phyloP scores from a whole-genome alignment of 2,329 filamentous ascomycete genomes.

The Trichocomaceae sp. region DNA sequence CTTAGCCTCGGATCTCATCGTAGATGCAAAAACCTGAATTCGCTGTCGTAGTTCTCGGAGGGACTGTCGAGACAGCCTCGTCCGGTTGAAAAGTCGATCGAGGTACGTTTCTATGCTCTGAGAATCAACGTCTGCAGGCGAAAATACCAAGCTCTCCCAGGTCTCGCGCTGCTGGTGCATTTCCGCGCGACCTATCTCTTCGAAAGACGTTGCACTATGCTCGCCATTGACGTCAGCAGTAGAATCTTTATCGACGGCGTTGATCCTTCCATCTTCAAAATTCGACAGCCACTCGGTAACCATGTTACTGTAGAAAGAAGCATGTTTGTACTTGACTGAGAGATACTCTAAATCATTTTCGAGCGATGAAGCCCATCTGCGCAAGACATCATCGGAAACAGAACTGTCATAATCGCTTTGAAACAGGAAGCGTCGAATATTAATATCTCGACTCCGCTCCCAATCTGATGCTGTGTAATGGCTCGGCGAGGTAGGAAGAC shows the following conservation, averaged over 20 bases:
- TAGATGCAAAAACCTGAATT: conserved; percentile 34
- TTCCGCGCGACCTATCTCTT: conserved; percentile 47
- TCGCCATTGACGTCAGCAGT: conserved; percentile 8
- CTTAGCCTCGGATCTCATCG: conserved; percentile 23
- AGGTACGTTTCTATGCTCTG: conserved; percentile 47
- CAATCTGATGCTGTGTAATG: conserved; percentile 10
- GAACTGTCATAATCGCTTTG: conserved; percentile 51
- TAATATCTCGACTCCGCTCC: conserved; percentile 29
- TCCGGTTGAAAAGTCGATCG: conserved; percentile 44
- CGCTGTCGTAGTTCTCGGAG: conserved; percentile 38
- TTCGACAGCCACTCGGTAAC: conserved; percentile 50
- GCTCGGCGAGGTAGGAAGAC: conserved; percentile 19
- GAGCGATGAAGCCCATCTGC: conserved; percentile 44
- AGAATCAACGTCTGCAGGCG: conserved; percentile 41
- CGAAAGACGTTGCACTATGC: conserved; percentile 28
- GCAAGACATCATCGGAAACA: conserved; percentile 42
- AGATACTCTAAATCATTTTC: conserved; percentile 44
- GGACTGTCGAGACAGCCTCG: conserved; percentile 34
- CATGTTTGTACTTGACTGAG: conserved; percentile 51
- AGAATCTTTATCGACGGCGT: not conserved
- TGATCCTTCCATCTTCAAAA: conserved; percentile 18
- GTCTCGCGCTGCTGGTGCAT: conserved; percentile 48
- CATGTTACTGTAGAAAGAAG: conserved; percentile 50
- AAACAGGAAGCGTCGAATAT: conserved; percentile 47
- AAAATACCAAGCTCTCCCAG: conserved; percentile 55